These are phyloP conservation scores for Teratosphaeriaceae sp. DNA, from an alignment of 2,329 filamentous ascomycete species.

Conservation along the genomic window DNA sequence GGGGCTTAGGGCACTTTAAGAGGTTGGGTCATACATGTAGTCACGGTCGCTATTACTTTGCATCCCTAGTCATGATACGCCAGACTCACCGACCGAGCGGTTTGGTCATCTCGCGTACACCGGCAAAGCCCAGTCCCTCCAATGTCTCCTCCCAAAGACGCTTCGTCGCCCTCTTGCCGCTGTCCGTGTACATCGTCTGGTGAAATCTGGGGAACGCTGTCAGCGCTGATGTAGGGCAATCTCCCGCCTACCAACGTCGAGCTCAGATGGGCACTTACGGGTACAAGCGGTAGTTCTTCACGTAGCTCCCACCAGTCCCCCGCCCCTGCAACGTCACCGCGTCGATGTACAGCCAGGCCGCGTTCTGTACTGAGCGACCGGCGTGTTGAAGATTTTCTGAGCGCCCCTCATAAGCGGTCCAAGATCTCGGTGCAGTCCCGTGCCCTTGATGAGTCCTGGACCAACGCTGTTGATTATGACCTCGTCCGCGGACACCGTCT, in stretches of 20 bases:
- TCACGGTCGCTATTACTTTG: too few species aligned
- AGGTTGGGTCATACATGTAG: too few species aligned
- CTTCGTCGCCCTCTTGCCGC: not conserved
- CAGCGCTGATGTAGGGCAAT: too few species aligned
- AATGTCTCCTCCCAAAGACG: not conserved
- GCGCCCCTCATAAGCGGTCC: not conserved
- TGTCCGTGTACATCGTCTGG: not conserved
- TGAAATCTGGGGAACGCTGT: not conserved
- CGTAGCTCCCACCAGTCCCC: not conserved
- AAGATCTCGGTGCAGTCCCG: not conserved
- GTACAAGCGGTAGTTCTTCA: not conserved
- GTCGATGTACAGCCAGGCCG: not conserved
- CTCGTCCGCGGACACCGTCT: not conserved
- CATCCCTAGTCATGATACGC: too few species aligned
- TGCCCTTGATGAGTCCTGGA: not conserved
- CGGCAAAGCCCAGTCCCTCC: not conserved
- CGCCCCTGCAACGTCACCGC: not conserved
- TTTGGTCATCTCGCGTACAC: not conserved
- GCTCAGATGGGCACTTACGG: not conserved
- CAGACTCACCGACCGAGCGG: too few species aligned
- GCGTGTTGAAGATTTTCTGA: not conserved
- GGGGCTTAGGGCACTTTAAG: too few species aligned
- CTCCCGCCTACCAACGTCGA: too few species aligned
- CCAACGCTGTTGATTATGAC: not conserved
- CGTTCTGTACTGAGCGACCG: not conserved